These are phyloP conservation scores for Mycena albidolilacea DNA, from an alignment of 768 basidiomycete genomes.

Conservation along the genomic window DNA sequence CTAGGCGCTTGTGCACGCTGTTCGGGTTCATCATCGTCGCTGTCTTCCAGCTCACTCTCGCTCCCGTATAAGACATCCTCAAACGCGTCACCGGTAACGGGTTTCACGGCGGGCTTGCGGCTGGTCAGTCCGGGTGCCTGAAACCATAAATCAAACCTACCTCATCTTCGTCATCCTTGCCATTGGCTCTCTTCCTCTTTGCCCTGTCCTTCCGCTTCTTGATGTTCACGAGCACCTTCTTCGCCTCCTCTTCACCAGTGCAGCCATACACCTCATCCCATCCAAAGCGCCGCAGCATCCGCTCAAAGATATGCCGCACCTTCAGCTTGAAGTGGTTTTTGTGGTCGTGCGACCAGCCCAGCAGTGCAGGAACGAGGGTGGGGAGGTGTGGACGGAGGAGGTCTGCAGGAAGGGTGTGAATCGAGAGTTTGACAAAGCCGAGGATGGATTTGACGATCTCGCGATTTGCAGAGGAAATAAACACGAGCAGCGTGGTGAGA, in stretches of 20 bases:
- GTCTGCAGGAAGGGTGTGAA: constrained; percentile 84
- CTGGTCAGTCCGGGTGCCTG: constrained; percentile 13
- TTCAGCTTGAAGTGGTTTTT: constrained; percentile 99
- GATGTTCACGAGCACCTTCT: constrained; percentile 93
- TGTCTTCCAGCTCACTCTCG: constrained; percentile 89
- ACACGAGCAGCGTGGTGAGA: constrained; percentile 88
- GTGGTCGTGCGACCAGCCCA: constrained; percentile 96
- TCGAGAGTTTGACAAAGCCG: constrained; percentile 94
- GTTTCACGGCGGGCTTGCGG: constrained; percentile 59
- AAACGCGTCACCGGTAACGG: constrained; percentile 87
- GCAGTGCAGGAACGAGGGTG: constrained; percentile 84
- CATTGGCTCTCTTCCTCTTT: constrained; percentile 86
- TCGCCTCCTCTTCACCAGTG: constrained; percentile 82
- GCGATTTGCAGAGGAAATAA: constrained; percentile 93
- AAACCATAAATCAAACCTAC: constrained; percentile 42
- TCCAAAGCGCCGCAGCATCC: constrained; percentile 92
- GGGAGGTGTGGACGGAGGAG: constrained; percentile 84
- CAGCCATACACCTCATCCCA: constrained; percentile 87
- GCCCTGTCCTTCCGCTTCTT: constrained; percentile 95
- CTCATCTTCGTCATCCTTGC: constrained; percentile 72
- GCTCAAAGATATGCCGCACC: constrained; percentile 97
- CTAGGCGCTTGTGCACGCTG: constrained; percentile 41
- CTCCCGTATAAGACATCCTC: constrained; percentile 98
- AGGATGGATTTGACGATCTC: constrained; percentile 98
- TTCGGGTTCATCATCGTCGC: constrained; percentile 69